phyloP scores from a whole-genome alignment of 805 yeast species.

The Wickerhamiella sorbophila region DNA sequence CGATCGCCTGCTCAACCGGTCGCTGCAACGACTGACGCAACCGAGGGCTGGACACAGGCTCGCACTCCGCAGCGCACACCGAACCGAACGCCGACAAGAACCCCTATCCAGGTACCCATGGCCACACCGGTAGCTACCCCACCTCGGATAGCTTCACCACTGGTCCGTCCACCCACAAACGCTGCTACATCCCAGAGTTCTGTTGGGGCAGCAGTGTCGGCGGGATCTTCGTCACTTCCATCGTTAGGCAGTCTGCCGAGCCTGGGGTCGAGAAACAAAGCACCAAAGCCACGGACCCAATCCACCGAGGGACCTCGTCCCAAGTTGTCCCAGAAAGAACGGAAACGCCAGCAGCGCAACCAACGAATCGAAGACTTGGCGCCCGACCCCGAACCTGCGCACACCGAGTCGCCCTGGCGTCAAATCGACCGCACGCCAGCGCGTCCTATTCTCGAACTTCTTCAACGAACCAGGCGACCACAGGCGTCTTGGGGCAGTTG shows the following conservation, averaged over 20 bases:
- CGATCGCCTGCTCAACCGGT: background rate
- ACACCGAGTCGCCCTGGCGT: slow-evolving; percentile 12
- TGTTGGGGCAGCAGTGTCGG: too few relatives aligned
- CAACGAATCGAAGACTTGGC: background rate
- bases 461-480: slow-evolving; percentile 6
- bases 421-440: slow-evolving; percentile 9
- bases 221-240: background rate
- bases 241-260: background rate
- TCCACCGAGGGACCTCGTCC: background rate
- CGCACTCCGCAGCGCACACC: background rate
- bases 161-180: too few relatives aligned
- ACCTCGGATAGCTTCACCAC: too few relatives aligned
- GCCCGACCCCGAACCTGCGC: background rate
- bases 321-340: slow-evolving; percentile 2
- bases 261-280: background rate
- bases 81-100: background rate
- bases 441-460: slow-evolving; percentile 6
- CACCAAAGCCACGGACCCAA: background rate
- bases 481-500: background rate
- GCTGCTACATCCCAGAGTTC: too few relatives aligned
- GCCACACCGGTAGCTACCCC: background rate
- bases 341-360: slow-evolving; percentile 1
- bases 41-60: background rate
- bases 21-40: too few relatives aligned
- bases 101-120: background rate